Base-by-base conservation (phyloP, 2,329 filamentous ascomycete genomes). In the Sordariomycetes sp. region DNA sequence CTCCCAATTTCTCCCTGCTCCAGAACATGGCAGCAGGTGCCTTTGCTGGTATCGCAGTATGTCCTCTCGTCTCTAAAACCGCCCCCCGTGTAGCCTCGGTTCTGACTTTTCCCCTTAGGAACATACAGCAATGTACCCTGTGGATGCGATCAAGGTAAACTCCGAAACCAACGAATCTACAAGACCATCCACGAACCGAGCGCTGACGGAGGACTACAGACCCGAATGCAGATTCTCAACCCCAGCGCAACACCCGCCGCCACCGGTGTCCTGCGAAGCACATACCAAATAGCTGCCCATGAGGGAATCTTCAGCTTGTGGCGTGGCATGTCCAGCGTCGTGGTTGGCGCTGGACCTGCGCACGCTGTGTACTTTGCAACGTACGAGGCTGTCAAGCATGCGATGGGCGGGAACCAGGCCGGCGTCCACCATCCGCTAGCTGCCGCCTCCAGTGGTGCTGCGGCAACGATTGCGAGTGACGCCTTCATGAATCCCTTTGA, bases 401-500 rank as follows among this genome's bases (percentile, higher is more conserved):
- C 88, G 29, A 92, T 94, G 68, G 92, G 92, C 38, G 92, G 90
- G 31, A 96, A 96, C 55, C 78, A 82, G 53, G 79, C 72, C 39
- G 86, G 86, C 40, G 80, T 82, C 35, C 90, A 98, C 55, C 90
- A 98, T 55, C 90, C 90, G 20, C 66, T 96, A 36, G 92, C 92
- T 59, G 88, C 90, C 53, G 92, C 86, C 41, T 82, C 86, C 42
- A 94, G 87, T 54, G 92, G 92, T 61, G 90, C 92, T 40, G 85
- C 85, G 48, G 92, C 92, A 44, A 96, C 92, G 7, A 95, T 96
- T 56, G 86, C 90, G 23, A 95, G 88, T 57, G 92, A 98, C 67
- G 92, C 92, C 35, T 77, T 98, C 45, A 98, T 98, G 92, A 98
- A 96, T 55, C 92, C 92, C 16, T 98, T 98, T 57, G 92, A 98